These are phyloP conservation scores for Fraxinus platypoda DNA, from an alignment of 305 asterid genomes.

Conservation along the genomic window DNA sequence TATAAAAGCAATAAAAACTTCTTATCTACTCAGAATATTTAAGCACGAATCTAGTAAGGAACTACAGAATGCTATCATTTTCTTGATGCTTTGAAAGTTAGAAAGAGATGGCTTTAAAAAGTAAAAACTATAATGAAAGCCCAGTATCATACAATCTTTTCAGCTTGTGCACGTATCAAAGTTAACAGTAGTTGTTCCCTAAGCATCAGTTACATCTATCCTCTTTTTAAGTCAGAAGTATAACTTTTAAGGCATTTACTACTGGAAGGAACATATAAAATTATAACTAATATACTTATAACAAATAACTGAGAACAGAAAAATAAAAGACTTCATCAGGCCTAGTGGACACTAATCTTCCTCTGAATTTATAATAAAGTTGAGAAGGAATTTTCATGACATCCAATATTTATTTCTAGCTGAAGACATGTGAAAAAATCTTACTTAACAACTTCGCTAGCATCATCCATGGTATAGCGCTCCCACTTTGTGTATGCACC, in stretches of 20 bases:
- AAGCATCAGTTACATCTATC: not conserved
- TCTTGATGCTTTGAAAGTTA: constrained; percentile 4
- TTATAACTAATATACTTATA: not conserved
- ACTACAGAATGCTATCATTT: constrained; percentile 7
- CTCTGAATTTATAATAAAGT: not conserved
- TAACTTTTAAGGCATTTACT: not conserved
- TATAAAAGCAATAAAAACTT: not conserved
- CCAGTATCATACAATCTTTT: not conserved
- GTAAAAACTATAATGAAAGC: not conserved
- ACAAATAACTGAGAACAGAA: not conserved
- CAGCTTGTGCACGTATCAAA: not conserved
- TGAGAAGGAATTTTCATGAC: not conserved
- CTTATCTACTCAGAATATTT: constrained; percentile 12
- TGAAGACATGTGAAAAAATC: constrained; percentile 8
- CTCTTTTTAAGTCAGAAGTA: not conserved
- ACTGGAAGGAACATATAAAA: not conserved
- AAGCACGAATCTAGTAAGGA: not conserved
- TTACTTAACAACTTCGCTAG: constrained; percentile 76
- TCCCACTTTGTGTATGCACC: constrained; percentile 90
- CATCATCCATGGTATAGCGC: constrained; percentile 82
- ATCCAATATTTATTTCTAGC: not conserved
- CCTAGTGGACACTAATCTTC: not conserved
- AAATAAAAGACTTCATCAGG: not conserved
- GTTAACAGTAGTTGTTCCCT: not conserved
- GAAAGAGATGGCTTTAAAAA: constrained; percentile 7